phyloP scores from a whole-genome alignment of 148 eudicot species.

The Rheum nobile region DNA sequence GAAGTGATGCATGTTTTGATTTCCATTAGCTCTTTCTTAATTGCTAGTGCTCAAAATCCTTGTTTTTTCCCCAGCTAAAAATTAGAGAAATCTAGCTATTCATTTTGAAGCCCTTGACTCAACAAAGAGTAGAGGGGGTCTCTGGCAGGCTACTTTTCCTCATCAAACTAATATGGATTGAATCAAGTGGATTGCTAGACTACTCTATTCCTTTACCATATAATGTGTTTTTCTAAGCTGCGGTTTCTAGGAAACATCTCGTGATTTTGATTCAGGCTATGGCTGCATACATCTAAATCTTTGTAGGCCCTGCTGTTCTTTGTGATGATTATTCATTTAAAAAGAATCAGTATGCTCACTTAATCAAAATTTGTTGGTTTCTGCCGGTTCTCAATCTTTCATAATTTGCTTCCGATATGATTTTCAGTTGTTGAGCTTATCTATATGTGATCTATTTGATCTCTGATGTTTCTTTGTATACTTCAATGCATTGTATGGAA shows the following conservation, averaged over 20 bases:
- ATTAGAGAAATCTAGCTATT: background rate
- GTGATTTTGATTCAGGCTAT: background rate
- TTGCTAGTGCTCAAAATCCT: background rate
- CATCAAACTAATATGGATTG: conserved; percentile 1
- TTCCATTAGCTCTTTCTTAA: background rate
- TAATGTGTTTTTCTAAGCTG: background rate
- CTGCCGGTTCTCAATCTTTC: background rate
- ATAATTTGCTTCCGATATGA: background rate
- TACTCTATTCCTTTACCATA: no score
- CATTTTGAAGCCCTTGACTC: background rate
- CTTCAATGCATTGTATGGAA: background rate
- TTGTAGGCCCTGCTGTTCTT: background rate
- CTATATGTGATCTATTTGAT: background rate
- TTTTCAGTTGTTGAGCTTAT: background rate
- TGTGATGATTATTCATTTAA: background rate
- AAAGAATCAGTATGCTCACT: background rate
- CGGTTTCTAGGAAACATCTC: background rate
- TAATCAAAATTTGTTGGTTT: background rate
- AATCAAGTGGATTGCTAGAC: background rate
- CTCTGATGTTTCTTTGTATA: background rate
- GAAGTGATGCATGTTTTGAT: background rate
- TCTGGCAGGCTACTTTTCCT: background rate
- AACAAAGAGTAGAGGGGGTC: background rate
- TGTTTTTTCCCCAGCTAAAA: background rate
- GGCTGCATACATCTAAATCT: background rate